Percentiles rank a stretch among this genome's conserved stretches.
Conservation (phyloP, 2,329 filamentous ascomycete genomes). For the Cercospora nicotianae region DNA sequence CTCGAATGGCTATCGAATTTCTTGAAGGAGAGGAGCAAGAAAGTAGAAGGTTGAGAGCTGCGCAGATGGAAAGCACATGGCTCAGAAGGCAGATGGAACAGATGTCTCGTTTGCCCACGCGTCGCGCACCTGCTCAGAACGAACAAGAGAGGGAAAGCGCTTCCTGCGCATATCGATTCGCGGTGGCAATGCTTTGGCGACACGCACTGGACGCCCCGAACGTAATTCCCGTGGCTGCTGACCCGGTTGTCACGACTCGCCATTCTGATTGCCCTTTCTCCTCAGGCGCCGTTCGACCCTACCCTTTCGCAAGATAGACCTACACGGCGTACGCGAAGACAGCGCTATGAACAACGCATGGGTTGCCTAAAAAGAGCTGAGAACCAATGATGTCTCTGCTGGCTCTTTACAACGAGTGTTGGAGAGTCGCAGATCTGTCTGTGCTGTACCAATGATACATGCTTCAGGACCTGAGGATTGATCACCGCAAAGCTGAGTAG, state of each 20-base stretch:
- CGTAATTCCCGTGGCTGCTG: background rate
- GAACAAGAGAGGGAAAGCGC: background rate
- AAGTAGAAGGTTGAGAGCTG: constrained; percentile 45
- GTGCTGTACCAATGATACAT: background rate
- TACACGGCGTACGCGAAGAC: background rate
- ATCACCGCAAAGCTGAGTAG: background rate
- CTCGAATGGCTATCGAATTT: constrained; percentile 52
- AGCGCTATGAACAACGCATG: background rate
- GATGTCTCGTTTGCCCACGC: background rate
- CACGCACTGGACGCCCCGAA: background rate
- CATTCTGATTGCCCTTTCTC: background rate
- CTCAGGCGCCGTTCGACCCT: background rate
- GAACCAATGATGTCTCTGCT: background rate
- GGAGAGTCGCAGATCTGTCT: background rate
- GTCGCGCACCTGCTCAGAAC: background rate
- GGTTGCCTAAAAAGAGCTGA: background rate
- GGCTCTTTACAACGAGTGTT: background rate
- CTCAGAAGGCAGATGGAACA: background rate
- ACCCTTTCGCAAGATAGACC: background rate
- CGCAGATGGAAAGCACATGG: background rate
- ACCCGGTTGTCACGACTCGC: background rate
- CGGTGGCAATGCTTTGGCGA: background rate
- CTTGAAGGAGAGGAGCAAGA: constrained; percentile 48
- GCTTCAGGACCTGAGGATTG: background rate
- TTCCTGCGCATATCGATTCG: background rate